Conservation (phyloP, 106 monocot species). For the Amphibolis antarctica region DNA sequence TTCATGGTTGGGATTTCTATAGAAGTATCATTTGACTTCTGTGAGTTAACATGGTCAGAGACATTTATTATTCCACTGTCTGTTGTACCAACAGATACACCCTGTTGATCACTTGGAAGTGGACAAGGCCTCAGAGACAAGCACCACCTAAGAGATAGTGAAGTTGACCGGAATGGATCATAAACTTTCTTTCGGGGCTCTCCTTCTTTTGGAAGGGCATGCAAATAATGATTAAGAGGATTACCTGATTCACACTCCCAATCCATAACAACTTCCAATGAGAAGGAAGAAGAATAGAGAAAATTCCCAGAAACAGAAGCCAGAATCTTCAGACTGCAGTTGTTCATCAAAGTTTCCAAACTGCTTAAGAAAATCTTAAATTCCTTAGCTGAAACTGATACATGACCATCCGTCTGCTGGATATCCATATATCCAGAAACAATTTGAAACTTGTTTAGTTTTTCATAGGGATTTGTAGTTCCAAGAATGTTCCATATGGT, state of each 20-base stretch:
- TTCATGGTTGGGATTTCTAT: slow-evolving; percentile 56
- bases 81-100: slow-evolving; percentile 7
- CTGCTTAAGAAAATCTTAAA: slow-evolving; percentile 68
- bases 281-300: slow-evolving; percentile 53
- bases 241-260: slow-evolving; percentile 93
- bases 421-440: slow-evolving; percentile 71
- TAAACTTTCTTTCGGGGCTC: slow-evolving; percentile 54
- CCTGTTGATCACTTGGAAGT: slow-evolving; percentile 10
- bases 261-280: slow-evolving; percentile 71
- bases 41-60: slow-evolving; percentile 14
- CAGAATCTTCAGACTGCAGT: slow-evolving; percentile 53
- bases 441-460: slow-evolving; percentile 58
- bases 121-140: slow-evolving; percentile 55
- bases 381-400: slow-evolving; percentile 49
- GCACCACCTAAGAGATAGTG: slow-evolving; percentile 77
- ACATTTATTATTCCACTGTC: slow-evolving; percentile 13
- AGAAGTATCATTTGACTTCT: slow-evolving; percentile 13
- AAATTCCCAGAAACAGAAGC: slow-evolving; percentile 34
- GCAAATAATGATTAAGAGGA: slow-evolving; percentile 83
- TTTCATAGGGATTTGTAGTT: slow-evolving; percentile 84
- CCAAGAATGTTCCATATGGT: slow-evolving; percentile 68
- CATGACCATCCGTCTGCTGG: slow-evolving; percentile 75
- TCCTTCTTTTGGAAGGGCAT: slow-evolving; percentile 82
- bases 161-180: slow-evolving; percentile 94
- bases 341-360: slow-evolving; percentile 56